Evolutionary conservation across 352 stramenopile genomes (phyloP).

Genomic region (Phytophthora macrochlamydospora): DNA sequence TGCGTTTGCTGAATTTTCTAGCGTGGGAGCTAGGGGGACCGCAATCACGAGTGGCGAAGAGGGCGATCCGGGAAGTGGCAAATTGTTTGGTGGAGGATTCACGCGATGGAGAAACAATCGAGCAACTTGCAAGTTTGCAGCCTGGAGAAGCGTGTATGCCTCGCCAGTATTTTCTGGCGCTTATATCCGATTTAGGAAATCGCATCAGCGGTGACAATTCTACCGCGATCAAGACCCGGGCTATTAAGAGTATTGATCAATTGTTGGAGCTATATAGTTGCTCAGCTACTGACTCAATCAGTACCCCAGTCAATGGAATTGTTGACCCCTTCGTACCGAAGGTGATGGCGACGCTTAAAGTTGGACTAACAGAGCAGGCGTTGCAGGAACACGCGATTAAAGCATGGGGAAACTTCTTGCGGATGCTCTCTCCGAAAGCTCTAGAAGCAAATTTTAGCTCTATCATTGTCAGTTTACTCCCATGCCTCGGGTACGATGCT

Average conservation of each 20-base stretch:
- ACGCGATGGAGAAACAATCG: slow-evolving; percentile 19
- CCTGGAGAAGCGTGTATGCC: slow-evolving; percentile 58
- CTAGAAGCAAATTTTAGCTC: slow-evolving; percentile 86
- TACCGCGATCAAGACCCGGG: slow-evolving; percentile 50
- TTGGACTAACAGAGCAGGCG: slow-evolving; percentile 59
- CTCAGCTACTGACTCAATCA: slow-evolving; percentile 27
- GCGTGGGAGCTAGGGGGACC: slow-evolving; percentile 71
- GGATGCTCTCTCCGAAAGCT: slow-evolving; percentile 79
- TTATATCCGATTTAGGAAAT: slow-evolving; percentile 84
- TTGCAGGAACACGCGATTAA: slow-evolving; percentile 68
- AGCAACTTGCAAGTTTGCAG: slow-evolving; percentile 25
- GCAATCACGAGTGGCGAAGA: slow-evolving; percentile 54
- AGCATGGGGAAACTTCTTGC: slow-evolving; percentile 81
- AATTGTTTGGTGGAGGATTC: slow-evolving; percentile 46
- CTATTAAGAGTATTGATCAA: slow-evolving; percentile 76
- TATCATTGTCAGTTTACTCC: slow-evolving; percentile 87
- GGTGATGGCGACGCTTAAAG: slow-evolving; percentile 90
- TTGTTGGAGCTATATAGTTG: slow-evolving; percentile 70
- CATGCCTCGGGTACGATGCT: slow-evolving; percentile 64
- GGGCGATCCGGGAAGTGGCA: slow-evolving; percentile 60
- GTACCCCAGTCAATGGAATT: slow-evolving; percentile 40
- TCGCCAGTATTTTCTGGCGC: slow-evolving; percentile 76
- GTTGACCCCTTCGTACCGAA: slow-evolving; percentile 88
- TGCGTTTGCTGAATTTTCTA: slow-evolving; percentile 65
- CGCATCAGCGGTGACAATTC: slow-evolving; percentile 55